Evolutionary conservation across 2,329 filamentous ascomycete species (phyloP).

Genomic region (Colletotrichum sp.): DNA sequence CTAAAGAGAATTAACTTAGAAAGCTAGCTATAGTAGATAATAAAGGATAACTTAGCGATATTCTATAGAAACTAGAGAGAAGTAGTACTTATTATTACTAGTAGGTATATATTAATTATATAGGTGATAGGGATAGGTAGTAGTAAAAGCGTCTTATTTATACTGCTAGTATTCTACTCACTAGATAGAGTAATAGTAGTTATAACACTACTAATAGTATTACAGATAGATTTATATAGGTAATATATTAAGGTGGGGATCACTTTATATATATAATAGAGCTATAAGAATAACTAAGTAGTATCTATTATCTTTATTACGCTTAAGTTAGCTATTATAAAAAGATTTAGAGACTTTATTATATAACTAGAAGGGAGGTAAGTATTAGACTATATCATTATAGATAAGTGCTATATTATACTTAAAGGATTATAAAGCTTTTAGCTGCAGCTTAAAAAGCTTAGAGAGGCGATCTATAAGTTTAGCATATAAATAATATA

Average conservation of each 20-base stretch:
- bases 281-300: background rate
- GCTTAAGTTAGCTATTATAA: background rate
- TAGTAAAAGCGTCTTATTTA: constrained; percentile 24
- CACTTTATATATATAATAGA: background rate
- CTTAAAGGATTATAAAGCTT: background rate
- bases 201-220: constrained; percentile 12
- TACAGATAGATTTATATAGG: constrained; percentile 5
- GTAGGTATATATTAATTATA: constrained; percentile 8
- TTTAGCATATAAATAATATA: constrained; percentile 9
- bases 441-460: background rate
- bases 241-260: background rate
- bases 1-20: background rate
- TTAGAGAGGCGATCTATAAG: background rate
- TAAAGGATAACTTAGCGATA: background rate
- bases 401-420: constrained; percentile 12
- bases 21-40: constrained; percentile 9
- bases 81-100: constrained; percentile 14
- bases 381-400: background rate
- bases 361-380: background rate
- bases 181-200: background rate
- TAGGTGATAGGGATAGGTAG: constrained; percentile 14
- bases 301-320: background rate
- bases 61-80: constrained; percentile 11
- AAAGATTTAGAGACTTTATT: constrained; percentile 7
- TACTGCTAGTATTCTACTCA: constrained; percentile 19